Evolutionary conservation across 257 asterid species (phyloP).

Genomic region (Cruciata laevipes): DNA sequence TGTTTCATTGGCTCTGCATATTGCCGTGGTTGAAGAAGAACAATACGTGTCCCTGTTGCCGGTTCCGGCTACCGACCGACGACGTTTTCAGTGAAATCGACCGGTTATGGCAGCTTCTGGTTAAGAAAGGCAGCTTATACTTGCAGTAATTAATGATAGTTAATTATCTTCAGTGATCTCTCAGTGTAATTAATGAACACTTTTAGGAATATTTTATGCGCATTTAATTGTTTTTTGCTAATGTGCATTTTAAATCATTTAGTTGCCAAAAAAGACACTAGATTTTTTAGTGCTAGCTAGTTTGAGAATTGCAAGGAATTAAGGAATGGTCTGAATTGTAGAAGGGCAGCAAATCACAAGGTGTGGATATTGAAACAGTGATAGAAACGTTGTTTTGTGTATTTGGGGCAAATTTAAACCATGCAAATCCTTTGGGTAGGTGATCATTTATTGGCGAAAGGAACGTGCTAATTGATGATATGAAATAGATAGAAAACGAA

Average conservation of each 20-base stretch:
- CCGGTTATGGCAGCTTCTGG: conserved; percentile 58
- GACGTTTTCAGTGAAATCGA: conserved; percentile 66
- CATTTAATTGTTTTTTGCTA: no score
- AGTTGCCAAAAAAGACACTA: no score
- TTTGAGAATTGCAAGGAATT: not conserved
- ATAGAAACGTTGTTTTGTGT: conserved; percentile 8
- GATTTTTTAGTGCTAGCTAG: no score
- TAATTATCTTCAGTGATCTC: not conserved
- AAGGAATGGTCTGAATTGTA: conserved; percentile 10
- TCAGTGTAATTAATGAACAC: no score
- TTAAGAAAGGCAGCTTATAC: conserved; percentile 23
- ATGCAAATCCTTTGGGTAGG: not conserved
- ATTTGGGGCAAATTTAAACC: conserved; percentile 1
- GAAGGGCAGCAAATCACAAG: conserved; percentile 26
- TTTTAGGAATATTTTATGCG: no score
- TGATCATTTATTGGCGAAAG: not conserved
- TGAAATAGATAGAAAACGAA: not conserved
- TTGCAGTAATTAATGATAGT: not conserved
- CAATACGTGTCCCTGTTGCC: conserved; percentile 87
- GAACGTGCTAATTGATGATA: not conserved
- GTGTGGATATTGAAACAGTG: conserved; percentile 15
- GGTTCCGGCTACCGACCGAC: conserved; percentile 67
- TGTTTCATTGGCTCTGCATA: conserved; percentile 79
- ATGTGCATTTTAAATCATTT: no score
- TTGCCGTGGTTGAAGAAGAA: conserved; percentile 67